Evolutionary conservation across 225 moss, liverwort and hornwort genomes (phyloP).

Genomic region (Pseudisothecium myosuroides): DNA sequence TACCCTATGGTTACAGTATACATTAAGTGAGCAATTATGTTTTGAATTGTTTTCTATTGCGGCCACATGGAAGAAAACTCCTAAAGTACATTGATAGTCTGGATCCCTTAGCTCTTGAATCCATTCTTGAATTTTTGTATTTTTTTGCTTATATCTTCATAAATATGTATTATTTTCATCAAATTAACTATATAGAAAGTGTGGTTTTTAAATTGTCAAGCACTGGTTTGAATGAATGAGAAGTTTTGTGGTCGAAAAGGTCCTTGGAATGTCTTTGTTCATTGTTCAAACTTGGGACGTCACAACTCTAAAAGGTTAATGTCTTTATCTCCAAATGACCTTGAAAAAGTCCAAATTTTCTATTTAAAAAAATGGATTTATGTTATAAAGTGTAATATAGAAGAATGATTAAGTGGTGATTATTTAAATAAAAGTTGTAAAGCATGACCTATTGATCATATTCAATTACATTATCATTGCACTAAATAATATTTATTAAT

Average conservation of each 20-base stretch:
- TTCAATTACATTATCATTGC: background rate
- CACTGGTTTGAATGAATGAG: background rate
- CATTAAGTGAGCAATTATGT: background rate
- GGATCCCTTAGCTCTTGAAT: fast-evolving
- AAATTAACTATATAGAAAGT: background rate
- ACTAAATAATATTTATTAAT: background rate
- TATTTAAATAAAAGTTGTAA: background rate
- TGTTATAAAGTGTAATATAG: background rate
- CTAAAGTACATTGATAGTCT: no score
- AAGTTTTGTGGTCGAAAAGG: no score
- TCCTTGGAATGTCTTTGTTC: background rate
- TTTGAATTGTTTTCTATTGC: background rate
- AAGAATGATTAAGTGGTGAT: no score
- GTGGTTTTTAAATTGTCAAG: background rate
- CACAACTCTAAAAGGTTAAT: fast-evolving
- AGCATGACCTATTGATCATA: background rate
- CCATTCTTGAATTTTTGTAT: fast-evolving
- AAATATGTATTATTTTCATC: background rate
- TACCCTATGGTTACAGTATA: no score
- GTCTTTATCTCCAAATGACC: background rate
- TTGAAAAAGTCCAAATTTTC: background rate
- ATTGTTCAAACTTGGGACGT: fast-evolving
- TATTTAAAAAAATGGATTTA: background rate
- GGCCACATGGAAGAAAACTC: background rate
- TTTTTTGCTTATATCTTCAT: background rate